Conservation (phyloP, 2,329 filamentous ascomycete species). For the Monosporascus sp. region DNA sequence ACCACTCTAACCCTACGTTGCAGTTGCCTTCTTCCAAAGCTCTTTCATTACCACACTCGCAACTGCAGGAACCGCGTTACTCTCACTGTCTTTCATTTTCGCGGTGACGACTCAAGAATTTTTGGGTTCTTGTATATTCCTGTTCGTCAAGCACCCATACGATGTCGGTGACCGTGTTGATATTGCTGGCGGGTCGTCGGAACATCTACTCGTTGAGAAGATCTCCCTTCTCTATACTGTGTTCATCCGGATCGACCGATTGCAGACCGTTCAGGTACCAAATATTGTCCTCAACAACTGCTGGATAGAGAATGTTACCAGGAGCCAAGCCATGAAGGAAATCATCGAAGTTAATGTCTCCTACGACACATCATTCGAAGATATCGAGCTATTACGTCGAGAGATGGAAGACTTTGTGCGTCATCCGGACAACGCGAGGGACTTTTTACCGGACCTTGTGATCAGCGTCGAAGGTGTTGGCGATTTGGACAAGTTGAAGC, state of each 20-base stretch:
- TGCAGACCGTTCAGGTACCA: conserved; percentile 77
- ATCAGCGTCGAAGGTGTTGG: conserved; percentile 75
- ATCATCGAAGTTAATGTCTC: conserved; percentile 73
- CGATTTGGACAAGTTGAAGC: conserved; percentile 80
- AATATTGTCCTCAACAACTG: conserved; percentile 87
- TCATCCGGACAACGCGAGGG: conserved; percentile 77
- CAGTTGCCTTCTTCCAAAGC: conserved; percentile 81
- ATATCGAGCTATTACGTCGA: conserved; percentile 75
- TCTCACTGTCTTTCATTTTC: conserved; percentile 97
- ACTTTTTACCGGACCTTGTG: conserved; percentile 81
- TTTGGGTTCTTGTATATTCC: conserved; percentile 95
- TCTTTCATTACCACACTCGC: conserved; percentile 81
- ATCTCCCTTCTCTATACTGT: conserved; percentile 92
- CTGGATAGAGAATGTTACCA: conserved; percentile 93
- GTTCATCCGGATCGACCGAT: conserved; percentile 76
- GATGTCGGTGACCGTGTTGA: conserved; percentile 95
- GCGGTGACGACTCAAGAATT: conserved; percentile 89
- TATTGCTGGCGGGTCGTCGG: conserved; percentile 52
- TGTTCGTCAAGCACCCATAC: conserved; percentile 97
- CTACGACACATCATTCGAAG: conserved; percentile 84
- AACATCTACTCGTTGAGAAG: conserved; percentile 78
- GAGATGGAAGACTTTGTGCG: conserved; percentile 85
- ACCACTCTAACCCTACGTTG: not conserved
- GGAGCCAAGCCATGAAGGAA: conserved; percentile 89
- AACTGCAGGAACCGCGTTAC: conserved; percentile 83